Base-by-base conservation (phyloP, 2,329 filamentous ascomycete genomes). In the Xylaria sp. region DNA sequence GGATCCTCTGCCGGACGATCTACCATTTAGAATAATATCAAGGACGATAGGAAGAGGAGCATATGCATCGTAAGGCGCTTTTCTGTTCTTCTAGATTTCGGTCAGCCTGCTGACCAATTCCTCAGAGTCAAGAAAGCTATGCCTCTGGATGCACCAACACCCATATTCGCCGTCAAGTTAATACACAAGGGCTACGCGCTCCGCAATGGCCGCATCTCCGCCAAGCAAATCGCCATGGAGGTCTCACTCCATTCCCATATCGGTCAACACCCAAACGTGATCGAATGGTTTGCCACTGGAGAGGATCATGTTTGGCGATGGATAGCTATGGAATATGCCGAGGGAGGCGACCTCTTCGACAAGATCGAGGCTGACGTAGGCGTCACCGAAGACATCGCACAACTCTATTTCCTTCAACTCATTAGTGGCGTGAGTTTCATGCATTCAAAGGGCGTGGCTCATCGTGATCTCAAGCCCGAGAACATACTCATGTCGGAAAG, bases 341-440 rank as follows among this genome's bases (percentile, higher is more conserved):
- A 97, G 75, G 96, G 96, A 48, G 96, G 96, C 12, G 96, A 99
- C 78, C 85, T 99, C 8, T 99, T 99, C 80, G 96, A 99, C 88
- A 99, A 99, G 84, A 98, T 99, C 74, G 97, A 99, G 82, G 94
- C 96, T 20, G 96, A 99, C 79, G 93, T 95, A 52, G 96, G 96
- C 56, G 93, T 98, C n/a, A 89, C 91, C 7, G 90, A 97, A 79
- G 93, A 98, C 78, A 93, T 99, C 77, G 95, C 96, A 39, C 97
- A 99, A 78, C 89, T 97, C 69, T 99, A 98, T 83, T 99, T 99
- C 79, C 87, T 91, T 2, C 96, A 99, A 81, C 87, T 99, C 69
- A 87, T 98, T 74, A 90, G 90, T 77, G 96, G 95, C 9, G 92
- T 98, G 70, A 91, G 91, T 76, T 99, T 94, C 82, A 97, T 98